These are phyloP conservation scores for Diplodia corticola DNA, from an alignment of 2,329 filamentous ascomycete species.

Conservation along the genomic window DNA sequence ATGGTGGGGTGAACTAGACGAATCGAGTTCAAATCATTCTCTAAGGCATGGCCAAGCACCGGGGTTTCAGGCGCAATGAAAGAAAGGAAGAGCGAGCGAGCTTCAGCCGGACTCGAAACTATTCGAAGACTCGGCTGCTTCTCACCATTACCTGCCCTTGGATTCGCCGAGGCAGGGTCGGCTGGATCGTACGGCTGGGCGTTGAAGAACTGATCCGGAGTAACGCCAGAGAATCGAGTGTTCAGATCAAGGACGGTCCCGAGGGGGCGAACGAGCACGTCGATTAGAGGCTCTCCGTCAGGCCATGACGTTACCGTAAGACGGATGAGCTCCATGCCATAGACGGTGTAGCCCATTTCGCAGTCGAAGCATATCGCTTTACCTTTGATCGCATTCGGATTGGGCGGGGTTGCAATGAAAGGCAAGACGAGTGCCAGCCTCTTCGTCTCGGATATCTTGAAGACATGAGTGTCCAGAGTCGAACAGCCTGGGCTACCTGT, in stretches of 20 bases:
- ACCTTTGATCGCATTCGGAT: conserved; percentile 44
- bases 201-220: conserved; percentile 70
- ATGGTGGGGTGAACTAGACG: conserved; percentile 82
- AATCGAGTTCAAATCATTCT: conserved; percentile 88
- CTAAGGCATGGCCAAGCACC: conserved; percentile 87
- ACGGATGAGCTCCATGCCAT: conserved; percentile 85
- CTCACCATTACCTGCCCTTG: conserved; percentile 27
- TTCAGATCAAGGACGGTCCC: conserved; percentile 89
- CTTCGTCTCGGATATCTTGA: conserved; percentile 75
- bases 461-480: conserved; percentile 73
- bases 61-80: conserved; percentile 75
- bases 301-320: conserved; percentile 90
- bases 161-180: conserved; percentile 1
- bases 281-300: conserved; percentile 69
- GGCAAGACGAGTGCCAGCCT: conserved; percentile 76
- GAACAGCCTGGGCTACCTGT: conserved; percentile 79
- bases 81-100: conserved; percentile 74
- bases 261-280: conserved; percentile 79
- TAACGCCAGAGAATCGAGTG: conserved; percentile 86
- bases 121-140: conserved; percentile 58
- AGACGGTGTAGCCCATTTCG: conserved; percentile 93
- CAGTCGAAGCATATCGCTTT: conserved; percentile 87
- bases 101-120: conserved; percentile 71
- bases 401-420: conserved; percentile 75
- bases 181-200: conserved; percentile 48